Percentiles rank a stretch among this genome's conserved stretches.
phyloP scores from a whole-genome alignment of 2,329 filamentous ascomycete species.

The Alternaria arbusti region DNA sequence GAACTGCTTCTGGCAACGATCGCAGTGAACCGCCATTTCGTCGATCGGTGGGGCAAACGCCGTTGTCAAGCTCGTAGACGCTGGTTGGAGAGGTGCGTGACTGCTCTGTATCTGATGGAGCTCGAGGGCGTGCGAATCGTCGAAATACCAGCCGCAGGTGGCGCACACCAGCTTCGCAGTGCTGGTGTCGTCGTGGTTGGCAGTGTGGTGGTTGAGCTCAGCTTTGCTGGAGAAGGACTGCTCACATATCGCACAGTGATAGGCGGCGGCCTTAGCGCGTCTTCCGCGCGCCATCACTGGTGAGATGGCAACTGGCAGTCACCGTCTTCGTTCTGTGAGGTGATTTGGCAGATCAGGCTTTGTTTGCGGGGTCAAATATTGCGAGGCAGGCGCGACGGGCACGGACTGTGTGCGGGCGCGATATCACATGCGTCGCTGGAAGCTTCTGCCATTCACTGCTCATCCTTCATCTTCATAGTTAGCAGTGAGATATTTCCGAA shows the following conservation, averaged over 20 bases:
- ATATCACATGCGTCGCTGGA: not conserved
- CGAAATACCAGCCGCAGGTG: constrained; percentile 21
- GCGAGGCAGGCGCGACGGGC: constrained; percentile 2
- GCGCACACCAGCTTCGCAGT: constrained; percentile 10
- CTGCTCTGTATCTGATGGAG: constrained; percentile 18
- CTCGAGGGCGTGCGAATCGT: constrained; percentile 29
- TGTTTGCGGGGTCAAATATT: constrained; percentile 7
- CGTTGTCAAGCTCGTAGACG: not conserved
- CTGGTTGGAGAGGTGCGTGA: constrained; percentile 6
- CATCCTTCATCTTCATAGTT: not conserved
- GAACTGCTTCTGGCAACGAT: constrained; percentile 21
- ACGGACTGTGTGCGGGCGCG: not conserved
- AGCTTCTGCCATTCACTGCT: not conserved
- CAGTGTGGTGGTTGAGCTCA: constrained; percentile 21
- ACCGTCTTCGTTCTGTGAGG: not conserved
- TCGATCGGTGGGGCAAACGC: not conserved
- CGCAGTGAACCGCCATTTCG: constrained; percentile 7
- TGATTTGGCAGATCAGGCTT: not conserved
- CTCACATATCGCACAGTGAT: constrained; percentile 27
- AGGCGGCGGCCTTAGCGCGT: not conserved
- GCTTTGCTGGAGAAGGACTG: constrained; percentile 19
- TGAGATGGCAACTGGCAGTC: not conserved
- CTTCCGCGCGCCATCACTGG: not conserved
- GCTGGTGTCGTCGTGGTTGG: constrained; percentile 13
- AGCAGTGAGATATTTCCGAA: not conserved